Percentiles rank a stretch among this genome's conserved stretches.
phyloP scores from a whole-genome alignment of 176 grass and related monocot species.

The Zea mays region Zm-B73-REFERENCE-NAM-5.0 NC_050099.1:249332501-249333000 shows the following conservation, averaged over 20 bases:
- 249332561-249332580: slow-evolving; percentile 49
- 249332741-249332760: slow-evolving; percentile 46
- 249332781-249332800: slow-evolving; percentile 36
- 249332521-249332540: slow-evolving; percentile 70
- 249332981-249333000: slow-evolving; percentile 3
- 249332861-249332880: slow-evolving; percentile 13
- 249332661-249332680: too few relatives aligned
- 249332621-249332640: not conserved
- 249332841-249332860: not conserved
- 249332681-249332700: slow-evolving; percentile 2
- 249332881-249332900: not conserved
- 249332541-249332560: slow-evolving; percentile 87
- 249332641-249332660: not conserved
- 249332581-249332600: not conserved
- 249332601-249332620: not conserved
- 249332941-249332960: slow-evolving; percentile 32
- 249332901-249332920: not conserved
- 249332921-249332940: not conserved
- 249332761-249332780: slow-evolving; percentile 59
- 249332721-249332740: slow-evolving; percentile 35
- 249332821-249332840: rapidly evolving
- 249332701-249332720: slow-evolving; percentile 21
- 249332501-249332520: slow-evolving; percentile 61
- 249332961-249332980: not conserved
- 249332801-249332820: slow-evolving; percentile 38